Base-by-base conservation (phyloP, 2,329 filamentous ascomycete genomes). In the Ascochyta clinopodiicola region DNA sequence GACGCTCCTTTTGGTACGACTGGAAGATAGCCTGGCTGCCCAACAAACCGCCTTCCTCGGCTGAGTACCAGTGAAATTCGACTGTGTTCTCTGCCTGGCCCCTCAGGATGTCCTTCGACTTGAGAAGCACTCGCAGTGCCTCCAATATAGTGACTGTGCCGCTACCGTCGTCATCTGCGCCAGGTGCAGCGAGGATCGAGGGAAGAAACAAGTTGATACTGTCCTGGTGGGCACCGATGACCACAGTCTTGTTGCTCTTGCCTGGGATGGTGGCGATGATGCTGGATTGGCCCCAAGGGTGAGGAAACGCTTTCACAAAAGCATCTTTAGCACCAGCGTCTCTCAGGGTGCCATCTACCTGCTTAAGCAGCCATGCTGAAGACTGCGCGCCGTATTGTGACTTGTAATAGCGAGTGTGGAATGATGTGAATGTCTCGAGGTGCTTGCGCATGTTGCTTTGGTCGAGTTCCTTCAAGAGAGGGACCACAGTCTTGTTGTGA, bases 51-150 rank as follows among this genome's bases (percentile, higher is more conserved):
- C 89, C 92, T 76, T 96, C 92, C 75, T 96, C 92, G 10, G 91
- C 92, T 39, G 88, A 91, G 79, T 96, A 96, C 92, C 92, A 96
- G 78, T 97, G 93, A 76, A 98, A 98, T 79, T 98, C 94, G 64
- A 99, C 82, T 0, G 92, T 96, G 78, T 97, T 97, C 56, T 85
- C 77, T 4, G 87, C 88, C 62, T 91, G 85, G 34, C 92, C 92
- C 45, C 83, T 78, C 34, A 88, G 77, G 56, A 96, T 83, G 46
- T 87, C 84, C 59, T 88, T 78, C n/a, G 88, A 88, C 63, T 85
- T 84, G 51, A 97, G 83, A 7, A 98, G 82, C 38, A 91, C 88
- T 32, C 92, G 86, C 70, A 99, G 85, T 3, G 92, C 91, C 78
- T 99, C 94, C 48, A 98, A 85, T 64, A 96, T 98, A 9, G 94